Percentiles rank a stretch among this genome's conserved stretches.
Conservation (phyloP, 768 basidiomycete genomes). For the Rhizopogon vesiculosus region DNA sequence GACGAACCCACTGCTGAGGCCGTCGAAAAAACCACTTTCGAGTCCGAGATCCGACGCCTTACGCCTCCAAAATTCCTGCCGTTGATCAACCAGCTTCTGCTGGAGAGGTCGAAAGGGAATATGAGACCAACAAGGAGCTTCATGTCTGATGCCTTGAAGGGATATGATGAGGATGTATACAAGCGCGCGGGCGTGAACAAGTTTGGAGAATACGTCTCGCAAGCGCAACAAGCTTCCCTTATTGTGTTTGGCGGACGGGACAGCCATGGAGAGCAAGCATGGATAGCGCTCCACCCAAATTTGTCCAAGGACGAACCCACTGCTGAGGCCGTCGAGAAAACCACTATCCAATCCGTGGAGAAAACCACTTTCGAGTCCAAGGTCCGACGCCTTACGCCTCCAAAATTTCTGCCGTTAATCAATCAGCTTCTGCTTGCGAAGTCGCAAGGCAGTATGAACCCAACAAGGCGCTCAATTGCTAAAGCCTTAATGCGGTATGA, state of each 20-base stretch:
- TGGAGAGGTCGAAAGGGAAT: slow-evolving; percentile 24
- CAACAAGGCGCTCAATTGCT: slow-evolving; percentile 37
- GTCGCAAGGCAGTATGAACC: slow-evolving; percentile 25
- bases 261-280: too few species aligned
- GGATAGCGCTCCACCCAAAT: too few species aligned
- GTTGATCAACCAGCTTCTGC: slow-evolving; percentile 18
- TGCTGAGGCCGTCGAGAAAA: too few species aligned
- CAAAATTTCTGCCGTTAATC: slow-evolving; percentile 28
- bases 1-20: neutral
- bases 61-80: slow-evolving; percentile 26
- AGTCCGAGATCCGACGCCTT: neutral
- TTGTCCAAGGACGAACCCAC: too few species aligned
- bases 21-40: too few species aligned
- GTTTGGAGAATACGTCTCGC: too few species aligned
- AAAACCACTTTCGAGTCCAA: slow-evolving; percentile 1
- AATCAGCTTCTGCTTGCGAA: slow-evolving; percentile 16
- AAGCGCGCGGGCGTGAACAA: too few species aligned
- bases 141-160: slow-evolving; percentile 31
- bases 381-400: slow-evolving; percentile 10
- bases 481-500: slow-evolving; percentile 25
- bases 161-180: too few species aligned
- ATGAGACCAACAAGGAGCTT: slow-evolving; percentile 32
- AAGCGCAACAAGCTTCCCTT: too few species aligned
- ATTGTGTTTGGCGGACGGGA: too few species aligned
- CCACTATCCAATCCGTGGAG: too few species aligned